A percentile compares a stretch with the other conserved stretches of the same genome.
Conservation (phyloP, 208 protist species). For the Leishmania gerbilli region DNA sequence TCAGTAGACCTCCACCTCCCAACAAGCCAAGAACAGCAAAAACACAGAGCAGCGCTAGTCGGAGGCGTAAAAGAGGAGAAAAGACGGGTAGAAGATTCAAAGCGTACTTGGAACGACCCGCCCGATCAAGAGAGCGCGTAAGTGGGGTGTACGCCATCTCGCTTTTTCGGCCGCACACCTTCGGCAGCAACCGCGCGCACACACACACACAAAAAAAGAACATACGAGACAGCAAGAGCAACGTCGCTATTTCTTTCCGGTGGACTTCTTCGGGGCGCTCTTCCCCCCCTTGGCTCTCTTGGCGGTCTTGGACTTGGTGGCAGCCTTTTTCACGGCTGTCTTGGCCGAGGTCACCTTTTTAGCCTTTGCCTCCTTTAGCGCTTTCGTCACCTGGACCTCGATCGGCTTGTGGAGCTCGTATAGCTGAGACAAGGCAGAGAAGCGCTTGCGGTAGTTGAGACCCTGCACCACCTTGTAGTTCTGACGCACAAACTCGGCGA, state of each 20-base stretch:
- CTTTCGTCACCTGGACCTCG: slow-evolving; percentile 54
- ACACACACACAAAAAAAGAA: too few species aligned
- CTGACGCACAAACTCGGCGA: slow-evolving; percentile 71
- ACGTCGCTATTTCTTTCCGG: neutral
- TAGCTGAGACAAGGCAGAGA: slow-evolving; percentile 74
- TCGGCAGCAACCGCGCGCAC: neutral
- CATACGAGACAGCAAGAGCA: neutral
- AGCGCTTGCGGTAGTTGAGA: slow-evolving; percentile 70
- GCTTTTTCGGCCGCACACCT: neutral
- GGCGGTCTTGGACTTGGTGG: slow-evolving; percentile 21
- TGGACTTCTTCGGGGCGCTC: neutral
- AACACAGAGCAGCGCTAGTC: neutral
- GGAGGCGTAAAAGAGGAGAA: neutral
- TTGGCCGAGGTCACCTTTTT: slow-evolving; percentile 32
- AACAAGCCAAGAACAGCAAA: neutral
- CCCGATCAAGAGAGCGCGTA: neutral
- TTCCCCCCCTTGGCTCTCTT: slow-evolving; percentile 1
- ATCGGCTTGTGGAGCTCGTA: slow-evolving; percentile 80
- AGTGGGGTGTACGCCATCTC: neutral
- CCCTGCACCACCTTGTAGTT: slow-evolving; percentile 77
- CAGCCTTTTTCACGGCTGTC: slow-evolving; percentile 30
- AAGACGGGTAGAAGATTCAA: neutral
- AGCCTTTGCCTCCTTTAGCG: slow-evolving; percentile 39
- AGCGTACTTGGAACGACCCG: neutral
- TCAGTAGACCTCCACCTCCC: neutral